phyloP scores from a whole-genome alignment of 129 eudicot genomes.

The Pseudognaphalium luteoalbum region DNA sequence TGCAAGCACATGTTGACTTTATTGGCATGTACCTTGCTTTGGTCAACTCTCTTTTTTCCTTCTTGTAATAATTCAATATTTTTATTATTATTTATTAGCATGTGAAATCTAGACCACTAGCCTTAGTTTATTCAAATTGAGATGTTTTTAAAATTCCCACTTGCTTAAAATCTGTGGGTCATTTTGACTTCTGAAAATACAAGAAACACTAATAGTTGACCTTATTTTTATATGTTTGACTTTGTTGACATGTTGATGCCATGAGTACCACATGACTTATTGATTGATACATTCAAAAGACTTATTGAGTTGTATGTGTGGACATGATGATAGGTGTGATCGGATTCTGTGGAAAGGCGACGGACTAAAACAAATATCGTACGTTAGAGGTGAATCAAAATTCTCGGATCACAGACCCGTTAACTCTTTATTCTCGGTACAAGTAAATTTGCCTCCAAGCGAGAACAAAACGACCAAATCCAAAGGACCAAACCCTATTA shows the following conservation, averaged over 20 bases:
- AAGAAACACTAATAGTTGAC: slow-evolving; percentile 27
- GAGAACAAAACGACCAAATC: slow-evolving; percentile 1
- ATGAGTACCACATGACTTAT: slow-evolving; percentile 6
- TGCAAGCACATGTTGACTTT: slow-evolving; percentile 29
- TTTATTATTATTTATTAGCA: not conserved
- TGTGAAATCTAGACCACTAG: slow-evolving; percentile 25
- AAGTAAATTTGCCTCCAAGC: slow-evolving; percentile 34
- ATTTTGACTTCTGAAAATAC: slow-evolving; percentile 26
- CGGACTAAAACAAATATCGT: slow-evolving; percentile 72
- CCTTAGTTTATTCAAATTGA: slow-evolving; percentile 12
- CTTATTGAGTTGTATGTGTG: slow-evolving; percentile 10
- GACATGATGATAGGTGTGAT: slow-evolving; percentile 64
- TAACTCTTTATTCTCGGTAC: slow-evolving; percentile 57
- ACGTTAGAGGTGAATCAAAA: slow-evolving; percentile 69
- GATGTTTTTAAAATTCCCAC: slow-evolving; percentile 20
- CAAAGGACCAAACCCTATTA: slow-evolving; percentile 20
- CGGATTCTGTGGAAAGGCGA: slow-evolving; percentile 87
- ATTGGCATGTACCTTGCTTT: not conserved
- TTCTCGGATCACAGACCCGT: slow-evolving; percentile 91
- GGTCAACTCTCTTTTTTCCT: slow-evolving; percentile 24
- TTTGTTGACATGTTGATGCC: slow-evolving; percentile 14
- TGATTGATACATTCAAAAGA: not conserved
- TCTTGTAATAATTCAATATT: slow-evolving; percentile 3
- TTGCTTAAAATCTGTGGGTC: slow-evolving; percentile 25
- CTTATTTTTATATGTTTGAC: slow-evolving; percentile 1